Evolutionary conservation across 2,329 filamentous ascomycete species (phyloP).

Genomic region (Coniochaeta pulveracea): DNA sequence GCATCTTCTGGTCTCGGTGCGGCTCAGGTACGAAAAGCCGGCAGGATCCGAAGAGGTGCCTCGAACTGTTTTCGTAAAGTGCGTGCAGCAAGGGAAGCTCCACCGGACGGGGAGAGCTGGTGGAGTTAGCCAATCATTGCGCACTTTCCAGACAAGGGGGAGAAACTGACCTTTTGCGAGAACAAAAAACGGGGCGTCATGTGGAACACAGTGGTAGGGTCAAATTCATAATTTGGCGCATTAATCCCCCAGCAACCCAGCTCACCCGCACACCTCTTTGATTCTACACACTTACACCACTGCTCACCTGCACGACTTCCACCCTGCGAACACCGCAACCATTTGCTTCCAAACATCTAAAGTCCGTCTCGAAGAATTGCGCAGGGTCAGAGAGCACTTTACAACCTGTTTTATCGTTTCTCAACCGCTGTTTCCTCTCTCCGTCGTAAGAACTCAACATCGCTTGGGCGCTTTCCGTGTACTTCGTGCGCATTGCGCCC

Average conservation of each 20-base stretch:
- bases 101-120: neutral
- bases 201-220: constrained; percentile 11
- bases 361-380: neutral
- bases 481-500: too few relatives aligned
- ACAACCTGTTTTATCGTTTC: too few relatives aligned
- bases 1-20: too few relatives aligned
- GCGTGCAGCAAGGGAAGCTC: constrained; percentile 1
- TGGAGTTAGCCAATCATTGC: neutral
- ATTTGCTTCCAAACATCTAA: neutral
- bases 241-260: constrained; percentile 12
- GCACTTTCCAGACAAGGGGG: neutral
- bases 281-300: constrained; percentile 1
- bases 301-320: neutral
- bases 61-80: neutral
- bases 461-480: too few relatives aligned
- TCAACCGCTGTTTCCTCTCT: neutral
- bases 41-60: neutral
- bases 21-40: neutral
- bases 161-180: constrained; percentile 3
- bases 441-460: constrained; percentile 1
- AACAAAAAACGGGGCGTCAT: constrained; percentile 8
- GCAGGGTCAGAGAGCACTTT: neutral
- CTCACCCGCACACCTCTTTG: constrained; percentile 5
- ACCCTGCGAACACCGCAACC: neutral
- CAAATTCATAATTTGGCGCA: constrained; percentile 14